Conservation (phyloP, 2,329 filamentous ascomycete species). For the Raffaelea arxii region DNA sequence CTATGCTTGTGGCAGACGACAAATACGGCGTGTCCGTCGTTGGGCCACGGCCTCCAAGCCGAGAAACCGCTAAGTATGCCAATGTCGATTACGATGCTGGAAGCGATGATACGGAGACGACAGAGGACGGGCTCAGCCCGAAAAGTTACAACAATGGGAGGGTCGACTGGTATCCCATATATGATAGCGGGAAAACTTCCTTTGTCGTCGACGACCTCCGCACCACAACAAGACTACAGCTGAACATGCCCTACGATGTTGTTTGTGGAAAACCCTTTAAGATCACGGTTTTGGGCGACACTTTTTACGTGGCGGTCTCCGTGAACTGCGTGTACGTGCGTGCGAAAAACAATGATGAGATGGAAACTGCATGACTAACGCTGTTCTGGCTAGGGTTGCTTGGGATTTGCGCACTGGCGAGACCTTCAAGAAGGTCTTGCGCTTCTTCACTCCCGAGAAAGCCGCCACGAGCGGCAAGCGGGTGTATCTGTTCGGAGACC, state of each 20-base stretch:
- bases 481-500: too few species aligned
- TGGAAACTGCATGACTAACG: not conserved
- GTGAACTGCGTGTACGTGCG: slow-evolving; percentile 5
- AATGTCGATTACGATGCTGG: too few species aligned
- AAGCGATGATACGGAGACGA: not conserved
- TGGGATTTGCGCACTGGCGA: slow-evolving; percentile 10
- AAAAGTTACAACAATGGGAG: slow-evolving; percentile 6
- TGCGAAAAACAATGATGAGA: too few species aligned
- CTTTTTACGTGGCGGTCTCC: slow-evolving; percentile 4
- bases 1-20: too few species aligned
- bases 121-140: too few species aligned
- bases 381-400: slow-evolving; percentile 2
- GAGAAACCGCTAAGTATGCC: too few species aligned
- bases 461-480: too few species aligned
- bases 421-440: too few species aligned
- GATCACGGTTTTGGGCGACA: slow-evolving; percentile 8
- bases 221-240: slow-evolving; percentile 1
- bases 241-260: not conserved
- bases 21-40: too few species aligned
- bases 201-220: slow-evolving; percentile 12
- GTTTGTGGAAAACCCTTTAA: slow-evolving; percentile 6
- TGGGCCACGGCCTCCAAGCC: too few species aligned
- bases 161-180: slow-evolving; percentile 9
- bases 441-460: too few species aligned
- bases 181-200: not conserved